Conservation (phyloP, 106 monocot species). For the Dendrobium huoshanense region DNA sequence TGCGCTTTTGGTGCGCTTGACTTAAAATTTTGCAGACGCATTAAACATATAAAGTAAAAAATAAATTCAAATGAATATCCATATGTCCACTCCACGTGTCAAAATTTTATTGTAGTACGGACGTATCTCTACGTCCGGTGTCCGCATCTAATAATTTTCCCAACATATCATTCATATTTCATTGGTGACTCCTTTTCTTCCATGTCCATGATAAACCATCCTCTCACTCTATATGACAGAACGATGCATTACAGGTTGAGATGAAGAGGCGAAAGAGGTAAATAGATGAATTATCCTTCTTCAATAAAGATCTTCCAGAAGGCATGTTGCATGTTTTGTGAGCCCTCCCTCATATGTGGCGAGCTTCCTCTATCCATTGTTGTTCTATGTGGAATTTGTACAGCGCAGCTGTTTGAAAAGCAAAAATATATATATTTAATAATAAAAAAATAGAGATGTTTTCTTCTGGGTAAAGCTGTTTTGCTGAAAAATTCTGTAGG, state of each 20-base stretch:
- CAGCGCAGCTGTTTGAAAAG: not conserved
- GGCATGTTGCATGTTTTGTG: not conserved
- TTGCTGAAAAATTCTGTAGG: no score
- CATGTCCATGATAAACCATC: not conserved
- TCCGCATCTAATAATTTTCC: no score
- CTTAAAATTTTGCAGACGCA: no score
- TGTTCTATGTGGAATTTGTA: constrained; percentile 8
- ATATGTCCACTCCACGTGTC: no score
- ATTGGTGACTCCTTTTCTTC: not conserved
- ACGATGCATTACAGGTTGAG: not conserved
- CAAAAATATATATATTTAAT: not conserved
- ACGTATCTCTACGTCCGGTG: no score
- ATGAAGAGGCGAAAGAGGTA: constrained; percentile 9
- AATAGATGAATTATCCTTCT: not conserved
- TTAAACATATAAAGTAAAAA: no score
- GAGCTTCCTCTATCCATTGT: constrained; percentile 1
- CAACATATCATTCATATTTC: not conserved
- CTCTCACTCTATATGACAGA: not conserved
- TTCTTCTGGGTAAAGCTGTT: no score
- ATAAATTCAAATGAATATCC: no score
- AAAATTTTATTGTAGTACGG: no score
- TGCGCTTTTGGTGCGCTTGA: no score
- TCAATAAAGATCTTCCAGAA: not conserved
- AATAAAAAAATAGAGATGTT: not conserved
- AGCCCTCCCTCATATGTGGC: not conserved